Base-by-base conservation (phyloP, 1,284 basidiomycete genomes). In the Athelia psychrophila region DNA sequence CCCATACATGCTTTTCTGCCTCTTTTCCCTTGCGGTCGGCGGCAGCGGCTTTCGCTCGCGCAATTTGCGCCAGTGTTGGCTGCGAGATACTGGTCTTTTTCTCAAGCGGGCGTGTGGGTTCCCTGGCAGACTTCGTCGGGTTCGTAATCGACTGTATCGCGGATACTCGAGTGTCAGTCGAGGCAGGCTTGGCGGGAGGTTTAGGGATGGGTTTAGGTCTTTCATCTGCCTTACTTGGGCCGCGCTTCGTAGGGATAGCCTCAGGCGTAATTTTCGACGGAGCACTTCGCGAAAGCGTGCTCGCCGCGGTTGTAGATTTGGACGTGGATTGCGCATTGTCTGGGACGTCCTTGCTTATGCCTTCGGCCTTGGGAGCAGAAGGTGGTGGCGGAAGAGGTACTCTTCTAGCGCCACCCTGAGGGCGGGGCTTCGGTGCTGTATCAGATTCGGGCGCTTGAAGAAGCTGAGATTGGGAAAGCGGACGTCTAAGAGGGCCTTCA, bases 391-490 rank as follows among this genome's bases (percentile, higher is more conserved):
- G 69, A 46, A 74, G 61, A 2, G 65, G 65, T 42, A 72, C 57
- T 49, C 73, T 63, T 53, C 70, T 60, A 9, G 72, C 72, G n/a
- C 73, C 68, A 18, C 60, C 58, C 23, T 47, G 36, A 3, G 54
- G 38, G 32, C 50, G 51, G 2, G 44, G 18, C 51, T 51, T 44
- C n/a, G 3, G 10, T 20, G 44, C 52, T 18, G 27, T 18, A 44
- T 53, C 18, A 54, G 50, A 33, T 47, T 56, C 48, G 20, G 48
- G 13, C 38, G 36, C 45, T 2, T 19, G 47, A 18, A 16, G 18
- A 5, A 10, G 38, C 8, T 16, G n/a, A 23, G 22, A n/a, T 23
- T 23, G 5, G 44, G 10, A 8, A n/a, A 18, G 20, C 25, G n/a
- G 20, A 23, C 20, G 44, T 42, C 38, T 42, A 6, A 27, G 10